phyloP scores from a whole-genome alignment of 805 yeast genomes.

The Phaffomyces opuntiae region DNA sequence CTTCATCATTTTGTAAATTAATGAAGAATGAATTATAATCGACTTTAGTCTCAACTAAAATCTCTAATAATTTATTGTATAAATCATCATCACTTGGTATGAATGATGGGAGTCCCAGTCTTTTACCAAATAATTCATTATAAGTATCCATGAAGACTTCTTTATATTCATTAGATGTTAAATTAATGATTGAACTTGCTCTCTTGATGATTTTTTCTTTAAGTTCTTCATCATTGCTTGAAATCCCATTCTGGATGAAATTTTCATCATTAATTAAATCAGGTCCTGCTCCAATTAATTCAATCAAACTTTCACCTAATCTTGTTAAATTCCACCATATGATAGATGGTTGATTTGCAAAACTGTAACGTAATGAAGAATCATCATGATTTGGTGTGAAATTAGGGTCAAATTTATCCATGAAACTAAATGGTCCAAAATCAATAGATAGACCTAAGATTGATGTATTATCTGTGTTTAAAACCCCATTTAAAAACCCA shows the following conservation, averaged over 20 bases:
- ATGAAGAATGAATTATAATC: constrained; percentile 81
- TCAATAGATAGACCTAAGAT: constrained; percentile 84
- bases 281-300: constrained; percentile 68
- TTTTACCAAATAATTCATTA: constrained; percentile 45
- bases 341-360: constrained; percentile 75
- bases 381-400: constrained; percentile 93
- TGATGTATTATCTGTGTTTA: constrained; percentile 92
- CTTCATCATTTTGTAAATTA: constrained; percentile 42
- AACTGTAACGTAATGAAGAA: constrained; percentile 60
- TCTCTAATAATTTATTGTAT: constrained; percentile 38
- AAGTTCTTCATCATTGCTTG: constrained; percentile 36
- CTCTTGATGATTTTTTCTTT: constrained; percentile 42
- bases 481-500: constrained; percentile 90
- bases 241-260: constrained; percentile 35
- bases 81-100: constrained; percentile 33
- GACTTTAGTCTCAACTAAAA: constrained; percentile 52
- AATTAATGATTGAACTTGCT: constrained; percentile 58
- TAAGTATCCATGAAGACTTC: constrained; percentile 53
- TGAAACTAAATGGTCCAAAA: constrained; percentile 90
- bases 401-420: constrained; percentile 76
- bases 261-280: constrained; percentile 37
- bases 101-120: constrained; percentile 58
- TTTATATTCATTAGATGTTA: constrained; percentile 60
- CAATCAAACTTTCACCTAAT: constrained; percentile 78
- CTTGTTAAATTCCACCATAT: constrained; percentile 92